phyloP scores from a whole-genome alignment of 1,139 yeast genomes.

The Citeromyces hawaiiensis region DNA sequence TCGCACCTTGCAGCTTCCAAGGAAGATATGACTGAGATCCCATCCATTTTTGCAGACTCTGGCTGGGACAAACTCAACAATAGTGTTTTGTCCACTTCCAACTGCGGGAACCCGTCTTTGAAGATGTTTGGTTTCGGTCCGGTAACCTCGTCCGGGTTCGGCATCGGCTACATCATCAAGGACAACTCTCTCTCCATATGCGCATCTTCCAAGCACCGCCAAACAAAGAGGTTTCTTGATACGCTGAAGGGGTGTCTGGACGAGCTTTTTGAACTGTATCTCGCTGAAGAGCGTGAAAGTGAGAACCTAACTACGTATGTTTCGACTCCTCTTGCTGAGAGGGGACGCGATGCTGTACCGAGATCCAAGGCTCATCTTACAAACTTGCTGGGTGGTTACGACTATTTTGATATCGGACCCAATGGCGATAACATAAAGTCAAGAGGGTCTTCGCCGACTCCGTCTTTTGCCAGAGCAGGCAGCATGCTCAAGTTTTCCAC shows the following conservation, averaged over 20 bases:
- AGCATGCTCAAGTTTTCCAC: conserved; percentile 26
- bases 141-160: conserved; percentile 80
- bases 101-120: conserved; percentile 79
- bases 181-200: conserved; percentile 77
- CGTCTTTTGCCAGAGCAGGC: conserved; percentile 26
- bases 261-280: conserved; percentile 42
- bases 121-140: conserved; percentile 91
- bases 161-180: conserved; percentile 82
- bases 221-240: conserved; percentile 69
- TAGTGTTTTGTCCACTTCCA: conserved; percentile 50
- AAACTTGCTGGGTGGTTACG: conserved; percentile 68
- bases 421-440: conserved; percentile 39
- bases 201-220: conserved; percentile 84
- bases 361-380: conserved; percentile 7
- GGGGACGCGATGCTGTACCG: conserved; percentile 6
- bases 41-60: conserved; percentile 61
- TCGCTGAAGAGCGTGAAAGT: conserved; percentile 22
- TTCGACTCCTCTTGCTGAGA: conserved; percentile 5
- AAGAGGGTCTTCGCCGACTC: conserved; percentile 60
- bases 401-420: conserved; percentile 26
- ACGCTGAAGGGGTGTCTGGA: conserved; percentile 57
- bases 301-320: conserved; percentile 11
- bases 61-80: conserved; percentile 65
- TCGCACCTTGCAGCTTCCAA: conserved; percentile 10
- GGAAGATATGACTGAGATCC: conserved; percentile 24